These are phyloP conservation scores for Potentilla sterilis DNA, from an alignment of 306 rosid species.

Conservation along the genomic window DNA sequence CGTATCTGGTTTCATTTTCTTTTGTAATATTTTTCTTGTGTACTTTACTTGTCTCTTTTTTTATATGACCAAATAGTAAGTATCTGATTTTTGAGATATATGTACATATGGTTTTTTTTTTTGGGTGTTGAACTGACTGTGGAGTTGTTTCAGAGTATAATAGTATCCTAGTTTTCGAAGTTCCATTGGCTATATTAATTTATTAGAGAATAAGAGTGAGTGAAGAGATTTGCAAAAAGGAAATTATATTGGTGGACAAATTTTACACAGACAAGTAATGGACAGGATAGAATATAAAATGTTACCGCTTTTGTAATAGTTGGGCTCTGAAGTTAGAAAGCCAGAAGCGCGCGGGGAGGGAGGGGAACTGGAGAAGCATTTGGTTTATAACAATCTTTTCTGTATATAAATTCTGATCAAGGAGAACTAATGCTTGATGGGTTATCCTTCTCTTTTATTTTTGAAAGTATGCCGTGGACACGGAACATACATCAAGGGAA, in stretches of 20 bases:
- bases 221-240: background rate
- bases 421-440: background rate
- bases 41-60: background rate
- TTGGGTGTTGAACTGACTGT: background rate
- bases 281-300: background rate
- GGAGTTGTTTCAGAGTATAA: background rate
- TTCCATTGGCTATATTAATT: background rate
- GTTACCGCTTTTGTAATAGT: background rate
- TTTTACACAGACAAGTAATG: background rate
- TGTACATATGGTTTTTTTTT: background rate
- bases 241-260: background rate
- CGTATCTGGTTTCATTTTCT: background rate
- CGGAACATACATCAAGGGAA: background rate
- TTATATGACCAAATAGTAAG: background rate
- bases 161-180: background rate
- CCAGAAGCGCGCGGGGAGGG: background rate
- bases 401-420: background rate
- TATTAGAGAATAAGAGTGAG: background rate
- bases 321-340: background rate
- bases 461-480: background rate
- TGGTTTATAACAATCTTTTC: background rate
- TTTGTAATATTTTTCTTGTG: background rate
- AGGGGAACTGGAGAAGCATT: background rate
- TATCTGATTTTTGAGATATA: background rate
- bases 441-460: background rate